phyloP scores from a whole-genome alignment of 768 basidiomycete species.

The Tulasnella sp. region DNA sequence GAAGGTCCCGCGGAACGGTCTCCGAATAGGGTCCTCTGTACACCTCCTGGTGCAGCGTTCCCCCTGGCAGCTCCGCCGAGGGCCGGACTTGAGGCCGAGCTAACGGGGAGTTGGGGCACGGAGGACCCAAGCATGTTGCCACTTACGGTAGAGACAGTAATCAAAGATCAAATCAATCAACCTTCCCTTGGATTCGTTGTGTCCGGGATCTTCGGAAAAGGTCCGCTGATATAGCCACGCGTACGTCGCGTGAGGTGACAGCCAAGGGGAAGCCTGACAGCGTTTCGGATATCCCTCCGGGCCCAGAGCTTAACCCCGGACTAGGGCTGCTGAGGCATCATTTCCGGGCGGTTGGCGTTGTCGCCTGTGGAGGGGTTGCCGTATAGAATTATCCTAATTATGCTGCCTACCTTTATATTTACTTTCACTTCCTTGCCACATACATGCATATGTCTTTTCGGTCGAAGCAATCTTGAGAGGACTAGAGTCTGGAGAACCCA shows the following conservation, averaged over 20 bases:
- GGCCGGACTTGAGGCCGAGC: not conserved
- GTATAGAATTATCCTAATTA: no score
- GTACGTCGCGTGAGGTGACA: no score
- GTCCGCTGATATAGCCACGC: conserved; percentile 72
- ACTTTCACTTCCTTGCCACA: not conserved
- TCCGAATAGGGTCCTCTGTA: not conserved
- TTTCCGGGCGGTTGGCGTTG: no score
- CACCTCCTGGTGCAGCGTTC: not conserved
- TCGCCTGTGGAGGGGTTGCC: no score
- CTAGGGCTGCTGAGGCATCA: no score
- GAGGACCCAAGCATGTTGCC: no score
- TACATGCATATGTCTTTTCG: not conserved
- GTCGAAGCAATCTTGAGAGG: no score
- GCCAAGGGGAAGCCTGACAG: no score
- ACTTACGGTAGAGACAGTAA: conserved; percentile 17
- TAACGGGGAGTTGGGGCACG: not conserved
- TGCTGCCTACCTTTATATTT: not conserved
- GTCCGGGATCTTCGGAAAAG: conserved; percentile 48
- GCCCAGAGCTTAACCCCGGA: no score
- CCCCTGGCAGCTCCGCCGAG: not conserved
- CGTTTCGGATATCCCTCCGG: no score
- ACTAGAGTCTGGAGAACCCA: no score
- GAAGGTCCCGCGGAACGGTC: not conserved
- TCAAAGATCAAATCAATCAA: conserved; percentile 16
- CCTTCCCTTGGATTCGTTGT: conserved; percentile 21